phyloP scores from a whole-genome alignment of 2,329 filamentous ascomycete species.

The Ceratocystis papillata region DNA sequence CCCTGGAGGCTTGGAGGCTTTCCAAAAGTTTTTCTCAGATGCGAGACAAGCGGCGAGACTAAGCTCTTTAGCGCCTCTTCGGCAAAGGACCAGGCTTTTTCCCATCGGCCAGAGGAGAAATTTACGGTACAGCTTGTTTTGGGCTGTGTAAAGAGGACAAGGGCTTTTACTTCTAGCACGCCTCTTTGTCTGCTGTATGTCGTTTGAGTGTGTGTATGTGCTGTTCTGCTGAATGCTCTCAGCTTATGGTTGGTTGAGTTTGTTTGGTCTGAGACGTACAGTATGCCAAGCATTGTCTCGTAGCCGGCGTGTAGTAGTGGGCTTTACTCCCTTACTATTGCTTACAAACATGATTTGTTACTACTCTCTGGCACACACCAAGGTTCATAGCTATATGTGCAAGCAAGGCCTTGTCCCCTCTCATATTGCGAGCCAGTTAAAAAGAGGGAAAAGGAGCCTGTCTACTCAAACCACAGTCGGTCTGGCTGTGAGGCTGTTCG shows the following conservation, averaged over 20 bases:
- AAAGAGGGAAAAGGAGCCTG: not conserved
- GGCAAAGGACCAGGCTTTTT: not conserved
- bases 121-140: constrained; percentile 4
- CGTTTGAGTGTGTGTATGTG: no score
- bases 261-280: constrained; percentile 5
- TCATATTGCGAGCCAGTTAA: not conserved
- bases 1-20: not conserved
- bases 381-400: not conserved
- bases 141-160: constrained; percentile 4
- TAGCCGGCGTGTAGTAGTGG: not conserved
- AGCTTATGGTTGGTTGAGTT: not conserved
- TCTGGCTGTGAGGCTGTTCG: constrained; percentile 4
- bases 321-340: not conserved
- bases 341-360: not conserved
- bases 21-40: not conserved
- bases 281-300: constrained; percentile 1
- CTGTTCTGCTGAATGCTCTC: not conserved
- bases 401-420: not conserved
- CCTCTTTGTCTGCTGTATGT: not conserved
- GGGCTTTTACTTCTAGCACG: not conserved
- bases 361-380: not conserved
- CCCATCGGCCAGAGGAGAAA: not conserved
- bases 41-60: constrained; percentile 2
- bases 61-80: not conserved
- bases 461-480: not conserved